These are phyloP conservation scores for Dendrothele bispora DNA, from an alignment of 768 basidiomycete species.

Conservation along the genomic window DNA sequence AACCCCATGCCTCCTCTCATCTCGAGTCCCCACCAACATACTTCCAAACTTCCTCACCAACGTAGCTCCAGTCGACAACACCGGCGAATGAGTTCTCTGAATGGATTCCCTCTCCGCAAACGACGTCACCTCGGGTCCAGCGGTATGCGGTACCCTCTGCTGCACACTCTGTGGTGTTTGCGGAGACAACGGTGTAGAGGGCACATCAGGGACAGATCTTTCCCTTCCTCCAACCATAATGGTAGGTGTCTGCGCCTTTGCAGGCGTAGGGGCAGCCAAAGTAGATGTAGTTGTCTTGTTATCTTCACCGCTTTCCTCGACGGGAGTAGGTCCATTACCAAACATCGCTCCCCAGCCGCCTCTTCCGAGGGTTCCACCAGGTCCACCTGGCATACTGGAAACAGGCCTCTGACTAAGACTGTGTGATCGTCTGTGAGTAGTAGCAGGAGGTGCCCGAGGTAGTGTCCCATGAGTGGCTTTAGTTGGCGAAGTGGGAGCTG, in stretches of 20 bases:
- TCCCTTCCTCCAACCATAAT: constrained; percentile 2
- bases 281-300: not conserved
- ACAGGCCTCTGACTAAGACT: constrained; percentile 76
- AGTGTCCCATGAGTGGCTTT: constrained; percentile 33
- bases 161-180: constrained; percentile 22
- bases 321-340: no score
- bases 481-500: constrained; percentile 20
- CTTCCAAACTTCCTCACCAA: constrained; percentile 80
- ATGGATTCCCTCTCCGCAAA: constrained; percentile 43
- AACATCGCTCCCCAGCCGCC: no score
- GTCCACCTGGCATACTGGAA: no score
- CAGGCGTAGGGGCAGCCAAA: not conserved
- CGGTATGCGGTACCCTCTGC: constrained; percentile 63
- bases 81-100: constrained; percentile 13
- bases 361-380: no score
- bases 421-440: constrained; percentile 80
- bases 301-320: no score
- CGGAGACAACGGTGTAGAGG: not conserved
- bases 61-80: constrained; percentile 61
- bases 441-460: constrained; percentile 73
- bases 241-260: not conserved
- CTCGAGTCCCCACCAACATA: constrained; percentile 52
- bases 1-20: constrained; percentile 33
- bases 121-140: constrained; percentile 60
- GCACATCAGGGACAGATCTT: not conserved